Conservation (phyloP, 106 monocot species). For the Dioscorea zingiberensis region DNA sequence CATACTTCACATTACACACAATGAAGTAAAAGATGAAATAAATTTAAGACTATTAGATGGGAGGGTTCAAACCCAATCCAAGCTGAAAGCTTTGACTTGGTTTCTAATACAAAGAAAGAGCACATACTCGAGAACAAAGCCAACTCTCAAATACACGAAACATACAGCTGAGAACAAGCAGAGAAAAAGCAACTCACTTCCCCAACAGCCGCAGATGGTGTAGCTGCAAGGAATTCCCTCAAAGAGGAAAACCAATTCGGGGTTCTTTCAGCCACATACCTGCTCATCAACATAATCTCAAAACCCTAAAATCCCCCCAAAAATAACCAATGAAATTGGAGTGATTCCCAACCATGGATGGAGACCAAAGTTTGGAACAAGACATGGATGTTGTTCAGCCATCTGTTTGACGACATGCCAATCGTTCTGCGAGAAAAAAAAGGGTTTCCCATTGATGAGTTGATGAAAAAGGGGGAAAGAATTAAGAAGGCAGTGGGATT, state of each 20-base stretch:
- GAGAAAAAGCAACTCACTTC: constrained; percentile 26
- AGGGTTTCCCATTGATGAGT: not conserved
- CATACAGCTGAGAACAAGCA: no score
- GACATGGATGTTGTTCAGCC: constrained; percentile 21
- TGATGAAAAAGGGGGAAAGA: no score
- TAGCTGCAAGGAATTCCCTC: constrained; percentile 33
- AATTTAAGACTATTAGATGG: no score
- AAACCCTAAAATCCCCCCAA: not conserved
- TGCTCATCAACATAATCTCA: not conserved
- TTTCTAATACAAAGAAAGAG: no score
- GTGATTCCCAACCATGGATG: constrained; percentile 29
- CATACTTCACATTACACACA: no score
- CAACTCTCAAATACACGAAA: no score
- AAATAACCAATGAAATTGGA: not conserved
- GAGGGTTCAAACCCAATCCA: no score
- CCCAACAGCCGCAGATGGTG: constrained; percentile 67
- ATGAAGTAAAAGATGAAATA: no score
- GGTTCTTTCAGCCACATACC: constrained; percentile 34
- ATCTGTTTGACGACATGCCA: constrained; percentile 45
- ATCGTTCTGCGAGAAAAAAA: constrained; percentile 13
- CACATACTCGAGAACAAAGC: no score
- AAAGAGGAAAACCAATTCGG: constrained; percentile 25
- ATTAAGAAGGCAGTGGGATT: not conserved
- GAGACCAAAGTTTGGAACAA: constrained; percentile 38
- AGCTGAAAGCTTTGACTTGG: no score